Percentiles rank a stretch among this genome's conserved stretches.
Conservation (phyloP, 2,329 filamentous ascomycete species). For the Leptodontidium sp. region DNA sequence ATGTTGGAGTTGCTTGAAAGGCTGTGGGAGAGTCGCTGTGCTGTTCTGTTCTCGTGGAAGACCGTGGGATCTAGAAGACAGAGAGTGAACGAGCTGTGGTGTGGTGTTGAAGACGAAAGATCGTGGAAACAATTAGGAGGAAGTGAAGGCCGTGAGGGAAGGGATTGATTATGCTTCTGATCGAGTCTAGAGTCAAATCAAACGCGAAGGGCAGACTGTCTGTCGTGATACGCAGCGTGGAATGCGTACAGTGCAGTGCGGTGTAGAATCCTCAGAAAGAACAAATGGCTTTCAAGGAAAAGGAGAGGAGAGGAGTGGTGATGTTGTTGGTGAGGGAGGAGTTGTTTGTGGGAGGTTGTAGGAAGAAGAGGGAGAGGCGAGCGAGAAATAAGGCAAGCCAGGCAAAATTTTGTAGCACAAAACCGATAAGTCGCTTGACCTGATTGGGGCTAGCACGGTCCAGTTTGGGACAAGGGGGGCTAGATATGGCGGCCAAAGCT, state of each 20-base stretch:
- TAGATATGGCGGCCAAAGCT: conserved; percentile 8
- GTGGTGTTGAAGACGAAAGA: conserved; percentile 44
- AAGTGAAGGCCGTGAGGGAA: conserved; percentile 34
- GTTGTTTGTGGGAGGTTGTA: conserved; percentile 31
- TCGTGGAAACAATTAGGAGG: conserved; percentile 43
- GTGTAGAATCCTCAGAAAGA: conserved; percentile 51
- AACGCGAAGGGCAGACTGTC: conserved; percentile 16
- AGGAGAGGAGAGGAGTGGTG: conserved; percentile 39
- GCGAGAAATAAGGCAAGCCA: conserved; percentile 33
- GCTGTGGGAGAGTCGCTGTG: conserved; percentile 2
- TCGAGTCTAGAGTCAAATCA: conserved; percentile 23
- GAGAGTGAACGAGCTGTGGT: conserved; percentile 27
- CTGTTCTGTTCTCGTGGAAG: conserved; percentile 31
- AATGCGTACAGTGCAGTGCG: conserved; percentile 3
- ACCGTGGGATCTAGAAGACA: conserved; percentile 42
- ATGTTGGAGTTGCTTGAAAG: conserved; percentile 10
- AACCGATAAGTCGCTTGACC: conserved; percentile 17
- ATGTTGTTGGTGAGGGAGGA: conserved; percentile 23
- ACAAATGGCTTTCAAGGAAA: conserved; percentile 55
- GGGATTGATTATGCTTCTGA: conserved; percentile 25
- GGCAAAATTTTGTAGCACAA: conserved; percentile 40
- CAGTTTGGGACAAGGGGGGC: neutral
- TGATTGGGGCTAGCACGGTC: conserved; percentile 3
- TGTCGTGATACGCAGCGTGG: conserved; percentile 12
- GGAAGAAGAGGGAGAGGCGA: conserved; percentile 37